Evolutionary conservation across 2,329 filamentous ascomycete species (phyloP), one percentile per base, ranked within the genome.

Genomic region (Dactylonectria macrodidyma): DNA sequence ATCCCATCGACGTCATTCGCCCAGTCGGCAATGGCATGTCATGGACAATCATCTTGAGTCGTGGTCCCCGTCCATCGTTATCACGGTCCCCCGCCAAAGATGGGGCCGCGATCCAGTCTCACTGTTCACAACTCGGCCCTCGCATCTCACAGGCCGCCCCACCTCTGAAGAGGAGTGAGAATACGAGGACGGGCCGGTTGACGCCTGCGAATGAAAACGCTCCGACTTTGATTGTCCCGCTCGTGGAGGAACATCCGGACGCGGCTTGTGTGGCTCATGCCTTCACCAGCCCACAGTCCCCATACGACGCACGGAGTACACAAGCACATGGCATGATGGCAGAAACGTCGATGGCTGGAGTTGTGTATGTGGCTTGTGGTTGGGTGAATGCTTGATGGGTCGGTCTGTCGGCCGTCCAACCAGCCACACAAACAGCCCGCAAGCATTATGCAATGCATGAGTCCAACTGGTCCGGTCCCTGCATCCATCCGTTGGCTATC

Each of bases 181-280:
- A 56, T 56, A 56, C 54, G 54, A 56, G 36, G 24, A 44, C 38
- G 22, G 54, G 16, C 41, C 41, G 41, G 4, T 44, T n/a, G 41
- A n/a, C 41, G 16, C 16, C 36, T 44, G 12, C 54, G 34, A 56
- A 56, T 56, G 36, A 10, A 24, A 30, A 6, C 19, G 16, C n/a
- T 11, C 24, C 19, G 19, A 9, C 26, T 19, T 46, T 36, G 58
- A 52, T 52, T 52, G 41, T 19, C 41, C 38, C 41, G 16, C 41
- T 11, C 41, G 5, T 14, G 41, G 41, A 44, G 41, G 41, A 44
- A 14, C 41, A n/a, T 61, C 59, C 61, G 60, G 57, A n/a, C 54
- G 36, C 58, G 36, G 52, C 64, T 48, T 57, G 58, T 22, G 68
- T 70, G 67, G 64, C 62, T 66, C 60, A 50, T 62, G 68, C 51